Evolutionary conservation across 192 early-diverging fungal genomes (phyloP), one percentile per base, ranked within the genome.

Genomic region (Fimicolochytrium jonesii): DNA sequence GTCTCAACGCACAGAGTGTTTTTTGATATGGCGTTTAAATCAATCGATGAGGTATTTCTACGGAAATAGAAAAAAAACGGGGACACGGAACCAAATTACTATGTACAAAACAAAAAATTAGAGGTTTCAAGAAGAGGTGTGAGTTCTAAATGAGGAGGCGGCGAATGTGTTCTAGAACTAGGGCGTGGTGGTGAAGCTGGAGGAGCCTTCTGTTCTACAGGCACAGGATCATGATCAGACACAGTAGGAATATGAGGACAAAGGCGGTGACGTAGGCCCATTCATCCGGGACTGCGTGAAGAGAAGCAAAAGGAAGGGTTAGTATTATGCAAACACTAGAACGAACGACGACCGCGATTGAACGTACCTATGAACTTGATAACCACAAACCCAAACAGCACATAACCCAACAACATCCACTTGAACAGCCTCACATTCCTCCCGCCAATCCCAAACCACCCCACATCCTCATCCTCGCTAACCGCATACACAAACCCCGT

Each of bases 331-430:
- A 50, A 15, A 2, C 28, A 59, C 2, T 59, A 10, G 17, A 41
- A 25, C 10, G 10, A 31, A 28, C 33, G 30, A n/a, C 26, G 25
- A 33, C 17, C 11, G 1, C 9, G 52, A 25, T 22, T 18, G 25
- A 7, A 64, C 63, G 37, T 39, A 75, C 72, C 73, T 22, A 78
- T 59, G 30, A 76, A 76, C 32, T 68, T 68, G 41, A 79, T 61
- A 10, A 76, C 22, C 45, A 76, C 30, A 56, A 75, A 60, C 9
- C 70, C 59, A 4, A 69, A 18, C 7, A 56, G 30, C 15, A 46
- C 33, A 49, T 79, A 79, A 3, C 17, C 37, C 23, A 76, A 20
- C 59, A 79, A 28, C 32, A 74, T 22, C 49, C 57, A 73, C 49
- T 66, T 73, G 22, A 69, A 25, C 17, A 41, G 29, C 30, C 59